phyloP scores from a whole-genome alignment of 331 rosid genomes.

The Cucumis variabilis region DNA sequence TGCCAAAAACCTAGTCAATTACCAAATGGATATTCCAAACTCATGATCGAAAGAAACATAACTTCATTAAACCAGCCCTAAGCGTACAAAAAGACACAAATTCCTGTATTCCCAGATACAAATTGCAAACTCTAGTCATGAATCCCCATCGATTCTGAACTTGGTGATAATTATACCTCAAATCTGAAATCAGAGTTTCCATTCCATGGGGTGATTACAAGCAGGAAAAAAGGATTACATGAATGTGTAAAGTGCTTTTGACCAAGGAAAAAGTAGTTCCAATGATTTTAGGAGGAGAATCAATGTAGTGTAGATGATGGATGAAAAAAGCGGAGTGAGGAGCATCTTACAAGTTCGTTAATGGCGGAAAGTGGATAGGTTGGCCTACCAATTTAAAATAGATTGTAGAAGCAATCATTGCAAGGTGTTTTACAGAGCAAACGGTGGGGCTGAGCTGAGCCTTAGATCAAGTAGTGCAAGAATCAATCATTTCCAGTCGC shows the following conservation, averaged over 20 bases:
- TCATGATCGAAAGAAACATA: not conserved
- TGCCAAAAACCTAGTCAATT: not conserved
- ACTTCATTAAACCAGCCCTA: not conserved
- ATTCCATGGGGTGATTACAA: not conserved
- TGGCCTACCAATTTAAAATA: constrained; percentile 9
- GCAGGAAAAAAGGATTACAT: not conserved
- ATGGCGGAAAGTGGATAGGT: not conserved
- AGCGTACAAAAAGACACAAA: too few relatives aligned
- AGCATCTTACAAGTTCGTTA: constrained; percentile 15
- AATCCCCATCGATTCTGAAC: not conserved
- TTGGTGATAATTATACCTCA: not conserved
- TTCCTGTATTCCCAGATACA: not conserved
- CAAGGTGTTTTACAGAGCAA: not conserved
- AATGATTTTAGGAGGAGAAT: not conserved
- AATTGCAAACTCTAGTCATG: too few relatives aligned
- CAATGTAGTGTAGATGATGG: not conserved
- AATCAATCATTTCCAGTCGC: not conserved
- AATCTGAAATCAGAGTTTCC: not conserved
- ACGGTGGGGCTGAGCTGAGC: not conserved
- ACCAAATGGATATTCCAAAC: constrained; percentile 12
- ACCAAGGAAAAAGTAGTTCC: not conserved
- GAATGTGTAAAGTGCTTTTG: not conserved
- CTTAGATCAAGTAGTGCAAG: not conserved
- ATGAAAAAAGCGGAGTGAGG: not conserved
- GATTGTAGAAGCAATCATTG: constrained; percentile 2